These are phyloP conservation scores for Lactifluus volemus DNA, from an alignment of 768 basidiomycete genomes.

Conservation along the genomic window DNA sequence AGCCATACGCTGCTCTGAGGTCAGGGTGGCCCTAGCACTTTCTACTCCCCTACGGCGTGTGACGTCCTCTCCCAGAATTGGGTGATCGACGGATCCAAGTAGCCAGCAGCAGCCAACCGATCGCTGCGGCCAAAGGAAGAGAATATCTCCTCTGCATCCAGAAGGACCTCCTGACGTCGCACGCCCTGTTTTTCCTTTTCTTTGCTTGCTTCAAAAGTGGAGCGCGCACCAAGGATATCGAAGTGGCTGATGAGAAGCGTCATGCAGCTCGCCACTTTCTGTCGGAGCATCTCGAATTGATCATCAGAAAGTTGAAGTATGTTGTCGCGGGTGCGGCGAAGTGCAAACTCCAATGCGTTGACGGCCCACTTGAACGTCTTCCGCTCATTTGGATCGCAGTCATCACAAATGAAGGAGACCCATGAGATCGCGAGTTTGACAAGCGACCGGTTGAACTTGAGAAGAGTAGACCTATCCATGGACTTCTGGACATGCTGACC, in stretches of 20 bases:
- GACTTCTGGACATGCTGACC: constrained; percentile 83
- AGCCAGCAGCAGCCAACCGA: constrained; percentile 31
- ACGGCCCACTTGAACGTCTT: constrained; percentile 99
- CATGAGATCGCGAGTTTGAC: constrained; percentile 92
- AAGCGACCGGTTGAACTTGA: constrained; percentile 74
- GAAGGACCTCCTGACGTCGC: constrained; percentile 39
- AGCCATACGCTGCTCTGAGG: constrained; percentile 63
- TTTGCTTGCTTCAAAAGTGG: constrained; percentile 76
- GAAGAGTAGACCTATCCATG: constrained; percentile 64
- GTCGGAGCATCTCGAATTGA: constrained; percentile 84
- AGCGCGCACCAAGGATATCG: constrained; percentile 93
- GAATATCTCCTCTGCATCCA: constrained; percentile 40
- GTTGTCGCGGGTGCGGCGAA: constrained; percentile 79
- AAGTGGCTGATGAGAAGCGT: constrained; percentile 95
- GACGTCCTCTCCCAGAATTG: constrained; percentile 68
- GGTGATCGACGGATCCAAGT: constrained; percentile 56
- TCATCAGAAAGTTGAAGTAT: constrained; percentile 82
- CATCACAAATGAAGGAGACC: constrained; percentile 98
- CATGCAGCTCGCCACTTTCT: constrained; percentile 94
- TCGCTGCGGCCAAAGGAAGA: constrained; percentile 29
- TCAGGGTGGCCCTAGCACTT: constrained; percentile 45
- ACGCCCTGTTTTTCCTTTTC: constrained; percentile 80
- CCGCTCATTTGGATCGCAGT: constrained; percentile 91
- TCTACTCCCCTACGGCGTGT: constrained; percentile 57
- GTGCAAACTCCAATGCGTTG: constrained; percentile 87